phyloP scores from a whole-genome alignment of 202 grass and related monocot species.

The Musa balbisiana region DNA sequence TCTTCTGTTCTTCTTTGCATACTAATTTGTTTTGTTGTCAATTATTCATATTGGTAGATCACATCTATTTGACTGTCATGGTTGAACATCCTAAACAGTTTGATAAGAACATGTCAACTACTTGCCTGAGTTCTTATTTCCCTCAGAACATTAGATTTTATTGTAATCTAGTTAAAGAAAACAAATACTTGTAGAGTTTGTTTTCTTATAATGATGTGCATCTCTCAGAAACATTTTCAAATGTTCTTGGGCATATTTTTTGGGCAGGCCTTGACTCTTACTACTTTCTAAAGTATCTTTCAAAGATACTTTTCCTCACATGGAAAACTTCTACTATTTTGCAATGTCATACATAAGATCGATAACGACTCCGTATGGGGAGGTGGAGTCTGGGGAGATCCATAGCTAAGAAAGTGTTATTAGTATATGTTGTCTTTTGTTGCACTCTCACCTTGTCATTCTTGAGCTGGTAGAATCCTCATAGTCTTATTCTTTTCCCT shows the following conservation, averaged over 20 bases:
- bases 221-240: background rate
- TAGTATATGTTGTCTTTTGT: background rate
- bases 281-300: background rate
- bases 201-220: background rate
- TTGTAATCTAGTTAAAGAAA: background rate
- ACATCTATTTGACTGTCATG: background rate
- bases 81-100: background rate
- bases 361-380: background rate
- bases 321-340: background rate
- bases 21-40: no score
- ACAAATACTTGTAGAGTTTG: background rate
- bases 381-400: background rate
- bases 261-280: background rate
- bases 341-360: background rate
- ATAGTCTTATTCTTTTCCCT: constrained; percentile 13
- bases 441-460: constrained; percentile 1
- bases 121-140: background rate
- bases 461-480: constrained; percentile 3
- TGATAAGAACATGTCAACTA: background rate
- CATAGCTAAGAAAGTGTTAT: background rate
- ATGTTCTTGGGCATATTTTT: background rate
- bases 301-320: background rate
- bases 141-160: no score
- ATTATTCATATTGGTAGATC: no score
- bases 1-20: background rate